phyloP scores from a whole-genome alignment of 768 basidiomycete genomes.

The Candolleomyces aberdarensis region DNA sequence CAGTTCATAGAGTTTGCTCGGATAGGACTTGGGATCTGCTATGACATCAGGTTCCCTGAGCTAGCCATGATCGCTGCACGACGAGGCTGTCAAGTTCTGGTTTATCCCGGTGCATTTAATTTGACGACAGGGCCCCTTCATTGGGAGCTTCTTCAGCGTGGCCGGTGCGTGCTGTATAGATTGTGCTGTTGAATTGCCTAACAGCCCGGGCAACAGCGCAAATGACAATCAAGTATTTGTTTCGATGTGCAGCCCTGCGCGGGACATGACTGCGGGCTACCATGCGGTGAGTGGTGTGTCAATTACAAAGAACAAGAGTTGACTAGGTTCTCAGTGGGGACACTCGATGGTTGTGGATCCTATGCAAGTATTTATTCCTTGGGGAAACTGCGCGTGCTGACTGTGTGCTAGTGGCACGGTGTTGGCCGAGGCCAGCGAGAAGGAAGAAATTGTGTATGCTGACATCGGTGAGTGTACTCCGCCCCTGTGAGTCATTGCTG shows the following conservation, averaged over 20 bases:
- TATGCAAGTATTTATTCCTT: conserved; percentile 48
- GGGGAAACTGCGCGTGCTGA: conserved; percentile 1
- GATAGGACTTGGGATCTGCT: conserved; percentile 94
- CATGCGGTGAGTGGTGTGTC: conserved; percentile 64
- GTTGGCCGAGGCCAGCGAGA: conserved; percentile 69
- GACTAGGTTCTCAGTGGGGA: conserved; percentile 60
- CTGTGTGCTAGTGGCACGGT: conserved; percentile 47
- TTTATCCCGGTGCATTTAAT: conserved; percentile 97
- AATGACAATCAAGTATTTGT: conserved; percentile 97
- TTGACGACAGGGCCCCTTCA: conserved; percentile 92
- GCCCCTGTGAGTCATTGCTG: neutral
- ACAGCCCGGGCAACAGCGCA: conserved; percentile 51
- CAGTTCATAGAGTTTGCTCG: conserved; percentile 83
- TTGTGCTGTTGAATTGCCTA: neutral
- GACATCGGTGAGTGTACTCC: conserved; percentile 65
- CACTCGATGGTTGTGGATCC: conserved; percentile 92
- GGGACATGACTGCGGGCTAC: conserved; percentile 77
- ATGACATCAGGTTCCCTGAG: conserved; percentile 94
- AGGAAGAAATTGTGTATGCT: conserved; percentile 75
- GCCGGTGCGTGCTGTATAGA: conserved; percentile 49
- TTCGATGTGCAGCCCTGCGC: conserved; percentile 93
- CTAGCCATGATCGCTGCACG: conserved; percentile 88
- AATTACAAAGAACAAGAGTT: neutral
- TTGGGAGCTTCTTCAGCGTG: conserved; percentile 90
- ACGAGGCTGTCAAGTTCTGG: conserved; percentile 79